Percentiles rank a stretch among this genome's conserved stretches.
Conservation (phyloP, 345 rosid species). For the Arabidopsis suecica region DNA sequence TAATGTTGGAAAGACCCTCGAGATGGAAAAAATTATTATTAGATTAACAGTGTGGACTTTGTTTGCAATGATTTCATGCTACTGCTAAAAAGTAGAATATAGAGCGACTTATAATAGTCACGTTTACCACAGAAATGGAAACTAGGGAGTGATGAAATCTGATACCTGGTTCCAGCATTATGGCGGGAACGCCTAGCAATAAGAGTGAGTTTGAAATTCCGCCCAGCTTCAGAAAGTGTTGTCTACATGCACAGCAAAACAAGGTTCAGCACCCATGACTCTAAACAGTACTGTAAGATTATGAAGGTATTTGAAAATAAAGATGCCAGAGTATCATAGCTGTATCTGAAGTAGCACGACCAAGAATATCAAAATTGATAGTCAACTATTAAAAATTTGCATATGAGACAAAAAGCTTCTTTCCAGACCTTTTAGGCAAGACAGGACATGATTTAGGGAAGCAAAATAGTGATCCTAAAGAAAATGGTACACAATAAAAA, state of each 20-base stretch:
- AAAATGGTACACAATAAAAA: constrained; percentile 11
- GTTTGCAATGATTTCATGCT: not conserved
- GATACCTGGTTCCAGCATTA: constrained; percentile 97
- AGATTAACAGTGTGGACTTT: not conserved
- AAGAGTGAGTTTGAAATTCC: constrained; percentile 77
- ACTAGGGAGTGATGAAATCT: constrained; percentile 14
- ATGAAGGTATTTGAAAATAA: constrained; percentile 12
- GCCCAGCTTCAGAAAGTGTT: constrained; percentile 73
- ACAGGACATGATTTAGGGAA: constrained; percentile 13
- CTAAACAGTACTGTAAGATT: constrained; percentile 13
- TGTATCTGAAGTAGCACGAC: constrained; percentile 16
- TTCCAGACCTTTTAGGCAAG: constrained; percentile 12
- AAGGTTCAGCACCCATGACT: constrained; percentile 31
- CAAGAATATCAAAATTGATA: constrained; percentile 12
- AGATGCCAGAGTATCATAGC: constrained; percentile 12
- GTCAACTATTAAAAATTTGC: constrained; percentile 9
- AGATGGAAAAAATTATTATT: not conserved
- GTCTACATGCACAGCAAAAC: constrained; percentile 57
- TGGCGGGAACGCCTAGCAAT: constrained; percentile 99
- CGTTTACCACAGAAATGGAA: constrained; percentile 4
- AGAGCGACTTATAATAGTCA: not conserved
- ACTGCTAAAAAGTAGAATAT: constrained; percentile 12
- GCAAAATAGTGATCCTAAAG: not conserved
- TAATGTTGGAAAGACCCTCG: not conserved
- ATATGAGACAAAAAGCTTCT: constrained; percentile 13